phyloP scores from a whole-genome alignment of 192 early-diverging fungal genomes.

The Coemansia sp. region DNA sequence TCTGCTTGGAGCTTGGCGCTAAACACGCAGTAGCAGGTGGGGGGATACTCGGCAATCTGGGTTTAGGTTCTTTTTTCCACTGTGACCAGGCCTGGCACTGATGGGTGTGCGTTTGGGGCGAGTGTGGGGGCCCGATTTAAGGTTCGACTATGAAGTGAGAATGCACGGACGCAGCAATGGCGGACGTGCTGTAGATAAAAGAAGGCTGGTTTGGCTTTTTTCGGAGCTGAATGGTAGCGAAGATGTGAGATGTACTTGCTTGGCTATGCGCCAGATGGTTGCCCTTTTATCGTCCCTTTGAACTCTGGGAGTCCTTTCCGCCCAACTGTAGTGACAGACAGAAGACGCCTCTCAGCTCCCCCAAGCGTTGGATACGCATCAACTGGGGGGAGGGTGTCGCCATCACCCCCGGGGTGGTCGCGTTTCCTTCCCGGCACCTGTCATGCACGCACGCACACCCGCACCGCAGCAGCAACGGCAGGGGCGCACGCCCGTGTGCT shows the following conservation, averaged over 20 bases:
- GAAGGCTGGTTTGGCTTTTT: neutral
- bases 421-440: neutral
- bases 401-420: neutral
- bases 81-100: neutral
- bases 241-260: neutral
- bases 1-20: constrained; percentile 3
- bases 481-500: neutral
- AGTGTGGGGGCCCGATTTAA: neutral
- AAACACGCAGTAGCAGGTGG: constrained; percentile 1
- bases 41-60: neutral
- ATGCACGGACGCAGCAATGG: neutral
- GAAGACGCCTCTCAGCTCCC: neutral
- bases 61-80: neutral
- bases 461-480: neutral
- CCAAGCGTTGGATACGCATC: neutral
- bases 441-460: neutral
- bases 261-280: neutral
- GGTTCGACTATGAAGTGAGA: neutral
- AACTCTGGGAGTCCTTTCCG: neutral
- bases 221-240: neutral
- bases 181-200: neutral
- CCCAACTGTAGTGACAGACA: neutral
- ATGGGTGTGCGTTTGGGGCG: neutral
- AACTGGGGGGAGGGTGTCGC: neutral
- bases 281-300: neutral